Evolutionary conservation across 2,329 filamentous ascomycete genomes (phyloP).

Genomic region (Thermoascus crustaceus): DNA sequence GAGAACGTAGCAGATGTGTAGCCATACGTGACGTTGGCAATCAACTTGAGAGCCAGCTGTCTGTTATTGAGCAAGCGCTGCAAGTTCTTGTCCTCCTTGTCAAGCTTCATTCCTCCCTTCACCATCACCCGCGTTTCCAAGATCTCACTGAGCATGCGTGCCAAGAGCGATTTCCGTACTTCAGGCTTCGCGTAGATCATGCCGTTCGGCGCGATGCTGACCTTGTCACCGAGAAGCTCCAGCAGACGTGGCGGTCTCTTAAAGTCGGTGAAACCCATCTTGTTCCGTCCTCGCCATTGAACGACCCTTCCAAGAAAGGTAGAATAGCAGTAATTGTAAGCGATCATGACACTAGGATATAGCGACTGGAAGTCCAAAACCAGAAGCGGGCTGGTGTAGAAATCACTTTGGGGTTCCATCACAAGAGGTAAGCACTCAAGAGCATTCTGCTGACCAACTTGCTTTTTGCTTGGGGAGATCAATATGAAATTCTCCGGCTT

Average conservation of each 20-base stretch:
- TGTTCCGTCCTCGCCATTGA: slow-evolving; percentile 82
- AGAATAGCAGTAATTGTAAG: slow-evolving; percentile 98
- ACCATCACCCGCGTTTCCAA: slow-evolving; percentile 96
- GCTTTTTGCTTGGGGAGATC: slow-evolving; percentile 79
- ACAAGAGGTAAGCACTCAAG: slow-evolving; percentile 89
- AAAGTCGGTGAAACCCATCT: slow-evolving; percentile 92
- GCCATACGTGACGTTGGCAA: slow-evolving; percentile 98
- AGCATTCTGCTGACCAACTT: slow-evolving; percentile 89
- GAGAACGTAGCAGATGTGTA: slow-evolving; percentile 97
- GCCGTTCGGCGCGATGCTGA: slow-evolving; percentile 91
- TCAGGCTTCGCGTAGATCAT: slow-evolving; percentile 88
- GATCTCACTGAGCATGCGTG: slow-evolving; percentile 95
- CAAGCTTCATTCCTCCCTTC: slow-evolving; percentile 90
- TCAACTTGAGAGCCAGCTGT: slow-evolving; percentile 86
- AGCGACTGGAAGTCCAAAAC: slow-evolving; percentile 94
- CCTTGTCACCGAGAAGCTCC: slow-evolving; percentile 68
- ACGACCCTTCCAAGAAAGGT: slow-evolving; percentile 83
- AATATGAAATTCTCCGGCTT: slow-evolving; percentile 93
- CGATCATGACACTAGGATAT: slow-evolving; percentile 97
- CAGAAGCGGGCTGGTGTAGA: slow-evolving; percentile 81
- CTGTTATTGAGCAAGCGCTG: slow-evolving; percentile 87
- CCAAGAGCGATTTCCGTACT: slow-evolving; percentile 80
- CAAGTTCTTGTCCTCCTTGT: slow-evolving; percentile 77
- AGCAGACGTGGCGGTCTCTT: slow-evolving; percentile 66
- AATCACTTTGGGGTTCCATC: slow-evolving; percentile 93